Evolutionary conservation across 805 yeast species (phyloP), one percentile per base, ranked within the genome.

Genomic region (Hagleromyces aurorensis): DNA sequence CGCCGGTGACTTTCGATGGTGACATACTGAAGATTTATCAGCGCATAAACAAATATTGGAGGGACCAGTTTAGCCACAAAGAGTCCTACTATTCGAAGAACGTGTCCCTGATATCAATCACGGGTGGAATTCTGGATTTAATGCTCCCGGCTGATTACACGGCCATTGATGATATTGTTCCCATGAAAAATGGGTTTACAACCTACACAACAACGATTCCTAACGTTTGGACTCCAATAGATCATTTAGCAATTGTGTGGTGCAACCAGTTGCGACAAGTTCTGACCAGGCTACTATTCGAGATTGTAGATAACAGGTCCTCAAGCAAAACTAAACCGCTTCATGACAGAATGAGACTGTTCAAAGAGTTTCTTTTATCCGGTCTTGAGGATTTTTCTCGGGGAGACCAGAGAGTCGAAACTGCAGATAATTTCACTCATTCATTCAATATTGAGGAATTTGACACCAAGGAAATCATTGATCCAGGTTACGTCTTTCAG

Each of bases 161-260:
- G 0, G 65, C 82, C 1, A 58, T 84, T 4, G 72, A 75, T 6
- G 80, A 81, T 3, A 40, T 87, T 1, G 65, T 86, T 0, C 95
- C 96, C 0, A 64, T 68, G 1, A 40, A 71, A 0, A 73, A 89
- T 44, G 96, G 96, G 0, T 76, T 89, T 37, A 75, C 93, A 0
- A 82, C 79, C 0, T 83, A 74, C 43, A 72, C 96, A 0, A 76
- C 91, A 0, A 87, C 94, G 1, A 79, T 89, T 7, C 95, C 95
- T 0, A 69, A 67, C 2, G 96, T 89, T 1, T 89, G 96, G 94
- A 77, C 95, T 1, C 81, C 96, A 1, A 76, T 86, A 22, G 97
- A 89, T 55, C 98, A 89, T 59, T 66, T 85, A 40, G 96, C 97
- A 1, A 77, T 91, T 27, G 94, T 89, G 2, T 89, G 98, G 98